Percentiles rank a stretch among this genome's conserved stretches.
Evolutionary conservation across 805 yeast genomes (phyloP).

Genomic region (Lachancea meyersii): DNA sequence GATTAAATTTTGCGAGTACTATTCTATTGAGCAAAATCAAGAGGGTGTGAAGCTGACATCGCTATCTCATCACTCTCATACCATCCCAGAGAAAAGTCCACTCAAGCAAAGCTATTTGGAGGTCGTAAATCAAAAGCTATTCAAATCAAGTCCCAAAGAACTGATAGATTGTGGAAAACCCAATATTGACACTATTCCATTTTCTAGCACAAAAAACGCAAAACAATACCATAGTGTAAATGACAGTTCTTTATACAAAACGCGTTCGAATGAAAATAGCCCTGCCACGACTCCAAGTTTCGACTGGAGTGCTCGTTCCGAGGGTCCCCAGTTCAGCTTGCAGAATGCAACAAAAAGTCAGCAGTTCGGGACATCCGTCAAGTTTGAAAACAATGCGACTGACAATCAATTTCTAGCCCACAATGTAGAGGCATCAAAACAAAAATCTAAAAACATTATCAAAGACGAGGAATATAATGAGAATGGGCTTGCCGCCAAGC

Average conservation of each 20-base stretch:
- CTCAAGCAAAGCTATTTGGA: slow-evolving; percentile 43
- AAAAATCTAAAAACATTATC: slow-evolving; percentile 9
- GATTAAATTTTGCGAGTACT: slow-evolving; percentile 52
- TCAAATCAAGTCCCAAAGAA: slow-evolving; percentile 25
- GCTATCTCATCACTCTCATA: slow-evolving; percentile 34
- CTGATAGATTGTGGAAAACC: slow-evolving; percentile 38
- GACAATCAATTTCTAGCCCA: slow-evolving; percentile 5
- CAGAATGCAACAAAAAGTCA: not conserved
- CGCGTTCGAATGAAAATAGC: not conserved
- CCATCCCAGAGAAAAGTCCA: slow-evolving; percentile 35
- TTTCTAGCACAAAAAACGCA: not conserved
- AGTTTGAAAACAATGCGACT: not conserved
- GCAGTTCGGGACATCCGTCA: not conserved
- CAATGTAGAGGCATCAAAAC: slow-evolving; percentile 11
- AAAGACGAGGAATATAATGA: slow-evolving; percentile 5
- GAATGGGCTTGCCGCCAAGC: not conserved
- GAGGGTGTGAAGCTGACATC: slow-evolving; percentile 42
- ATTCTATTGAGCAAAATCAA: slow-evolving; percentile 45
- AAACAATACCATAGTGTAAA: not conserved
- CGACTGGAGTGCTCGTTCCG: not conserved
- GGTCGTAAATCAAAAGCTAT: slow-evolving; percentile 38
- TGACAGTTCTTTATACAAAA: not conserved
- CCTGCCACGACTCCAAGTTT: not conserved
- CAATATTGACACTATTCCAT: slow-evolving; percentile 16
- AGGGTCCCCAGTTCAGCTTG: not conserved